Conservation (phyloP, 441 rosid genomes). For the Hura crepitans region DNA sequence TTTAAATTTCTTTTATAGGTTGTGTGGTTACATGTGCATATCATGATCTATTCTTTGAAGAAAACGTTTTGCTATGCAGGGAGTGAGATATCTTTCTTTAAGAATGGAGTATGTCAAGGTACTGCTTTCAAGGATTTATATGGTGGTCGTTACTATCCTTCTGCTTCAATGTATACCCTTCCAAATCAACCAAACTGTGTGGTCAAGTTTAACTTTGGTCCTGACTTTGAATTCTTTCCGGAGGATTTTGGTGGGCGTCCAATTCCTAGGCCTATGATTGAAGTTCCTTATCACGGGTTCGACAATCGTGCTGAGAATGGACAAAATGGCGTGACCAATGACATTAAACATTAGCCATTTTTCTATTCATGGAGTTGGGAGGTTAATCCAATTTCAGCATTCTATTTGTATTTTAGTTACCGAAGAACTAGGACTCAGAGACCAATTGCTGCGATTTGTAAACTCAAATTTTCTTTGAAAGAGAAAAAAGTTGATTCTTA, state of each 20-base stretch:
- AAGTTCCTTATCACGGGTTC: constrained; percentile 74
- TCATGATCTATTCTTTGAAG: not conserved
- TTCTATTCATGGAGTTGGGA: constrained; percentile 23
- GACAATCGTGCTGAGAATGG: constrained; percentile 49
- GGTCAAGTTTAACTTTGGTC: constrained; percentile 93
- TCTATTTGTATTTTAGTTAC: constrained; percentile 30
- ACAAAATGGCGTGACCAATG: constrained; percentile 42
- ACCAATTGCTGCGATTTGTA: constrained; percentile 29
- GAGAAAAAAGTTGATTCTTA: constrained; percentile 24
- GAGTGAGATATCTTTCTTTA: constrained; percentile 91
- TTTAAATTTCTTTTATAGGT: not conserved
- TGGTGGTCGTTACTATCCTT: constrained; percentile 92
- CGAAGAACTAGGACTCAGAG: constrained; percentile 31
- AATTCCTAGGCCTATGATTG: constrained; percentile 66
- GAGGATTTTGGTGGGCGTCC: constrained; percentile 71
- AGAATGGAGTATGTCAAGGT: constrained; percentile 84
- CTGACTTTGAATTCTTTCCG: constrained; percentile 66
- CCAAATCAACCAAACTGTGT: constrained; percentile 81
- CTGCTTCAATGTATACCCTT: constrained; percentile 98
- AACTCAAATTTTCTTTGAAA: constrained; percentile 24
- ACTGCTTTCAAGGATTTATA: constrained; percentile 76
- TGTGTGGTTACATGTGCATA: constrained; percentile 2
- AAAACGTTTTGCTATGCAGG: constrained; percentile 47
- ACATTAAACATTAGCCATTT: constrained; percentile 50
- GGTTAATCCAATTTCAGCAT: constrained; percentile 28